phyloP scores from a whole-genome alignment of 495 filamentous ascomycete genomes.

The Penicillium argentinense region DNA sequence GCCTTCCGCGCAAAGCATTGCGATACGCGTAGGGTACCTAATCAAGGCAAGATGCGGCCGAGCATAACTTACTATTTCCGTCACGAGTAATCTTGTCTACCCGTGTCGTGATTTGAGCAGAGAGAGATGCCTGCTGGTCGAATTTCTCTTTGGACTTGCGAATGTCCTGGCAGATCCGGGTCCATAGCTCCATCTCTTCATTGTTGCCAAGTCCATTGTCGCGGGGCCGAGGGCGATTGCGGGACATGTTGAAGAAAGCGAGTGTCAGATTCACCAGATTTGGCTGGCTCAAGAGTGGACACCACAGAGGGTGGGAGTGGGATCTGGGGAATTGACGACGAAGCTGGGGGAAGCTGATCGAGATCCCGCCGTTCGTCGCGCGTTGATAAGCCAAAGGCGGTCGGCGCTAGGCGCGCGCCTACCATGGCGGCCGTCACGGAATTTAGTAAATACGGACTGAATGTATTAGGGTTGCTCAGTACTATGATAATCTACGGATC shows the following conservation, averaged over 20 bases:
- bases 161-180: slow-evolving; percentile 57
- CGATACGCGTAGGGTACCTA: slow-evolving; percentile 2
- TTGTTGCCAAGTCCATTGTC: slow-evolving; percentile 53
- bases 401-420: not conserved
- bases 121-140: slow-evolving; percentile 50
- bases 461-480: too few relatives aligned
- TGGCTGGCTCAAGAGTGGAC: not conserved
- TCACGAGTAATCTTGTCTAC: slow-evolving; percentile 49
- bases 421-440: slow-evolving; percentile 18
- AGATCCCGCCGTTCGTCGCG: not conserved
- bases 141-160: slow-evolving; percentile 62
- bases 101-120: slow-evolving; percentile 53
- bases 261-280: not conserved
- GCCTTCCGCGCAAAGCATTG: not conserved
- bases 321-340: not conserved
- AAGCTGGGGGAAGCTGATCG: slow-evolving; percentile 9
- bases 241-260: slow-evolving; percentile 33
- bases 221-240: slow-evolving; percentile 45
- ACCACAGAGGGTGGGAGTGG: not conserved
- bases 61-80: slow-evolving; percentile 41
- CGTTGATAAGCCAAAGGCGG: slow-evolving; percentile 9
- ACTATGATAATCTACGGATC: too few relatives aligned
- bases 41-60: not conserved
- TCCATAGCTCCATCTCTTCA: slow-evolving; percentile 66
- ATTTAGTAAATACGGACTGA: too few relatives aligned